Conservation (phyloP, 148 eudicot genomes). For the Camellia granthamiana region DNA sequence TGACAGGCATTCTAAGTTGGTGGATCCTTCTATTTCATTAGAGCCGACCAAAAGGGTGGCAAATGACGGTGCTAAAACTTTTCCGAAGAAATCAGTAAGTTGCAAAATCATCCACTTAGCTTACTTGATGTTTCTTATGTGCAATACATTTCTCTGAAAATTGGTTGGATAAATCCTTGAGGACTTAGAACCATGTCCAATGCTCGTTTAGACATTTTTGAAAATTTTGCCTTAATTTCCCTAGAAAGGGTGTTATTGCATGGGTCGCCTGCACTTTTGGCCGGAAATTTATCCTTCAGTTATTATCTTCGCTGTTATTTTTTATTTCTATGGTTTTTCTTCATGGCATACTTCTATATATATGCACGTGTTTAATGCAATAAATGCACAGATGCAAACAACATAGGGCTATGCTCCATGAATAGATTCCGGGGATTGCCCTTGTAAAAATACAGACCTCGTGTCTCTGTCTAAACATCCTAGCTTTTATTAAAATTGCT, state of each 20-base stretch:
- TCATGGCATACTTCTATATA: background rate
- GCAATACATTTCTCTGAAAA: background rate
- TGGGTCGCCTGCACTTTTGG: background rate
- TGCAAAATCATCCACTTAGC: background rate
- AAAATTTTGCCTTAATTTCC: background rate
- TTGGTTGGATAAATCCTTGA: background rate
- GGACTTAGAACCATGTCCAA: background rate
- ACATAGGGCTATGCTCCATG: background rate
- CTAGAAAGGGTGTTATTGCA: background rate
- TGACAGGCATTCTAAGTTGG: constrained; percentile 29
- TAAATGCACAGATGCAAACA: background rate
- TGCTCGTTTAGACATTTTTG: background rate
- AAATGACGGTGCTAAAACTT: constrained; percentile 16
- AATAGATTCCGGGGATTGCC: constrained; percentile 8
- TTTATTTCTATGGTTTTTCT: background rate
- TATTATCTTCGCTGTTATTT: background rate
- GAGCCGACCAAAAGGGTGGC: constrained; percentile 20
- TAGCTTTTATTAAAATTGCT: background rate
- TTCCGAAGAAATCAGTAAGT: constrained; percentile 36
- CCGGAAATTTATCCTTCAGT: background rate
- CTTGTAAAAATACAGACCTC: background rate
- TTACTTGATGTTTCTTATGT: constrained; percentile 8
- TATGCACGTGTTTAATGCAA: background rate
- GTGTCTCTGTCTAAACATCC: background rate
- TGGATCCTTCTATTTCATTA: constrained; percentile 24